A percentile compares a stretch with the other conserved stretches of the same genome.
phyloP scores from a whole-genome alignment of 2,329 filamentous ascomycete species.

The Alternaria sp. region DNA sequence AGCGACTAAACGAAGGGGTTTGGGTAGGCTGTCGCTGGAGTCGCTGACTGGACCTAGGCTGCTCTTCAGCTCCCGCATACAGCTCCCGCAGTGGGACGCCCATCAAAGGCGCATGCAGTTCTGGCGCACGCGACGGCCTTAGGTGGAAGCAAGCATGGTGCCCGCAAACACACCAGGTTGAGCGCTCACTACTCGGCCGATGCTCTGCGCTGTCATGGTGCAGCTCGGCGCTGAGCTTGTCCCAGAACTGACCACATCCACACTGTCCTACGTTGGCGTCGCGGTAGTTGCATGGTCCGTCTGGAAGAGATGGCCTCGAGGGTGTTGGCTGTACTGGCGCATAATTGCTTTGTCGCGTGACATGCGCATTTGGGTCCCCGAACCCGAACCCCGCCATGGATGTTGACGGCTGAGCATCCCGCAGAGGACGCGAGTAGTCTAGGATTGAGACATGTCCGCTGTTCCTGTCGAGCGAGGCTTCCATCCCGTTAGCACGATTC shows the following conservation, averaged over 20 bases:
- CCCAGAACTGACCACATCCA: conserved; percentile 64
- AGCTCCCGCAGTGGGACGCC: conserved; percentile 16
- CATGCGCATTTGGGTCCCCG: conserved; percentile 35
- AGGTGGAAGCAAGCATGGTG: conserved; percentile 67
- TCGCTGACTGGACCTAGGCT: conserved; percentile 25
- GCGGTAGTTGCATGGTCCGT: conserved; percentile 62
- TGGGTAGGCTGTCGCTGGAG: conserved; percentile 27
- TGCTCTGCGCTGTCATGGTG: conserved; percentile 41
- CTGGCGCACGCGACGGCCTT: conserved; percentile 31
- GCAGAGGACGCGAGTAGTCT: conserved; percentile 38
- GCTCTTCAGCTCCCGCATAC: conserved; percentile 27
- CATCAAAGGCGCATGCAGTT: conserved; percentile 23
- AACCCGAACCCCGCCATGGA: conserved; percentile 50
- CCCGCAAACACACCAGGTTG: conserved; percentile 62
- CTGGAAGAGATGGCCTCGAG: conserved; percentile 54
- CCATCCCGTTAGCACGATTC: conserved; percentile 35
- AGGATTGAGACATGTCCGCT: conserved; percentile 43
- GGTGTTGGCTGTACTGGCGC: conserved; percentile 30
- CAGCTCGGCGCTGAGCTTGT: conserved; percentile 45
- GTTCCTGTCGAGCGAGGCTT: conserved; percentile 31
- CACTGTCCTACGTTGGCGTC: conserved; percentile 59
- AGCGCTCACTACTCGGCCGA: conserved; percentile 40
- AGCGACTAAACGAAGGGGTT: conserved; percentile 31
- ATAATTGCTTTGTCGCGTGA: conserved; percentile 28
- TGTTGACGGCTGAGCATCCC: conserved; percentile 46